phyloP scores from a whole-genome alignment of 1,139 yeast genomes.

The Blastobotrys malaysiensis region DNA sequence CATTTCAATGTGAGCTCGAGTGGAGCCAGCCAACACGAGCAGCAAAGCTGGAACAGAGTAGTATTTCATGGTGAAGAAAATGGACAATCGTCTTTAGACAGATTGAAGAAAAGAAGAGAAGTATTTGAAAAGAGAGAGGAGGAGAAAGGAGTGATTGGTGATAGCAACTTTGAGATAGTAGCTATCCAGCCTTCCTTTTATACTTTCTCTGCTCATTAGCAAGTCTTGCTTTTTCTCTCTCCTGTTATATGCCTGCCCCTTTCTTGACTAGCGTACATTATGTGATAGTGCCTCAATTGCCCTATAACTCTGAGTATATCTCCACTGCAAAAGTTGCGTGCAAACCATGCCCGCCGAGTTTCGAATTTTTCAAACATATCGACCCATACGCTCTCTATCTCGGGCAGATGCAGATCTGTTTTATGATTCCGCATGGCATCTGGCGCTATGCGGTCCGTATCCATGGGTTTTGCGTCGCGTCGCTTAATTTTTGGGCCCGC shows the following conservation, averaged over 20 bases:
- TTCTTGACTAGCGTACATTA: neutral
- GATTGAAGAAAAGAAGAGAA: neutral
- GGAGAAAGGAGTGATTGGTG: neutral
- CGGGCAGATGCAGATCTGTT: neutral
- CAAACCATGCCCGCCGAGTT: neutral
- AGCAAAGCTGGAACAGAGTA: neutral
- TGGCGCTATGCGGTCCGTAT: neutral
- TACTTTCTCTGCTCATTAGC: neutral
- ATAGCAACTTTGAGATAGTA: neutral
- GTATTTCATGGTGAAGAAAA: neutral
- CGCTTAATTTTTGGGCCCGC: neutral
- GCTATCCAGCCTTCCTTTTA: constrained; percentile 2
- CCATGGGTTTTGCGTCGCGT: neutral
- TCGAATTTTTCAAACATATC: neutral
- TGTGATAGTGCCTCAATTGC: neutral
- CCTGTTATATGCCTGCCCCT: neutral
- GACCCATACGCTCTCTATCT: neutral
- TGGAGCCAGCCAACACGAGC: neutral
- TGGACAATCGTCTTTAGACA: neutral
- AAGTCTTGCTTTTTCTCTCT: neutral
- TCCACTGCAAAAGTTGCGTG: no score
- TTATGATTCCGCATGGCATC: neutral
- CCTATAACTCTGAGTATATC: neutral
- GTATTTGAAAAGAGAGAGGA: neutral
- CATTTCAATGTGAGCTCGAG: constrained; percentile 24